These are phyloP conservation scores for Nitzschia sp. DNA, from an alignment of 108 stramenopile species.

Conservation along the genomic window DNA sequence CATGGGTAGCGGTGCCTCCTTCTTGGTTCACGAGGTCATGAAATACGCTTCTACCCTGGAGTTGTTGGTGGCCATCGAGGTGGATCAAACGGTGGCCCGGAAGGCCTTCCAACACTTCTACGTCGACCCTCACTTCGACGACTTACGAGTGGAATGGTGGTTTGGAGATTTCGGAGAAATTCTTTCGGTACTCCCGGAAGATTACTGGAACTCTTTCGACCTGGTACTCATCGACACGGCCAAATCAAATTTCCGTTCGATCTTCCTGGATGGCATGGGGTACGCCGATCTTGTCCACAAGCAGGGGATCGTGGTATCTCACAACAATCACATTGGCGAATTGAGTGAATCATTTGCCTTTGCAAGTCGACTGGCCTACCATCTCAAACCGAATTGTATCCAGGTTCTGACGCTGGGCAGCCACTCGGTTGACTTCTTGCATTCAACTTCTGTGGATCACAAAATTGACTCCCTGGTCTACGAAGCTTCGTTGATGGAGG, in stretches of 20 bases:
- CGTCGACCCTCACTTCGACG: constrained; percentile 60
- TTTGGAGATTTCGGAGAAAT: constrained; percentile 66
- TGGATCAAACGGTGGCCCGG: constrained; percentile 59
- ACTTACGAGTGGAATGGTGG: constrained; percentile 71
- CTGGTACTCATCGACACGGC: constrained; percentile 64
- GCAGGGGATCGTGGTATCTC: constrained; percentile 62
- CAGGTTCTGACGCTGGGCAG: constrained; percentile 30
- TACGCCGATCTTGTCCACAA: constrained; percentile 65
- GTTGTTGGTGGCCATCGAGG: constrained; percentile 56
- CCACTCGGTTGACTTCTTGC: constrained; percentile 33
- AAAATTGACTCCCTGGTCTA: constrained; percentile 27
- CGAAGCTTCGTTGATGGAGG: not conserved
- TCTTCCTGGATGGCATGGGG: constrained; percentile 57
- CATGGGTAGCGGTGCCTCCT: constrained; percentile 62
- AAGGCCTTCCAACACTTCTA: constrained; percentile 52
- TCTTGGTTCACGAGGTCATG: constrained; percentile 64
- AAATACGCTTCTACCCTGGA: constrained; percentile 61
- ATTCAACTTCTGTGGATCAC: constrained; percentile 19
- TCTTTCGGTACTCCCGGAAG: constrained; percentile 45
- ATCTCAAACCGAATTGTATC: constrained; percentile 22
- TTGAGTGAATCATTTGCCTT: constrained; percentile 54
- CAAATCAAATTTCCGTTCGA: constrained; percentile 60
- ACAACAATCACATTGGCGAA: constrained; percentile 54
- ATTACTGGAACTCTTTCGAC: constrained; percentile 64
- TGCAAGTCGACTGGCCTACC: constrained; percentile 18